phyloP scores from a whole-genome alignment of 306 rosid genomes.

The Argentina anserina region DNA sequence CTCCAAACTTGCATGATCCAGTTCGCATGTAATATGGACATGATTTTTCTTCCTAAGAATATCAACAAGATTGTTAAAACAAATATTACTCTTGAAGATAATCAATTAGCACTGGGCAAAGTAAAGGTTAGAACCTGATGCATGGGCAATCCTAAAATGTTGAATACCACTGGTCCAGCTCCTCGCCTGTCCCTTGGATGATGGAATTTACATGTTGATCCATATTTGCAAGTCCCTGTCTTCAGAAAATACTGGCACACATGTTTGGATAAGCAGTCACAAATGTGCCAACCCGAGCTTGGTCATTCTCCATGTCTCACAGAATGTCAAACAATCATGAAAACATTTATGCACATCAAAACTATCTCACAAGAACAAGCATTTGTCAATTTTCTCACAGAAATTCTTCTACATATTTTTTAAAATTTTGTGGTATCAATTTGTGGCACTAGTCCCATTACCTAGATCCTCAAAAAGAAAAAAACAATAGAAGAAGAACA shows the following conservation, averaged over 20 bases:
- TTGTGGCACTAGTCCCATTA: not conserved
- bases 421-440: not conserved
- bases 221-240: constrained; percentile 98
- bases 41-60: constrained; percentile 75
- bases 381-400: no score
- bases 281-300: constrained; percentile 4
- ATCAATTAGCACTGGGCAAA: constrained; percentile 3
- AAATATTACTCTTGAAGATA: not conserved
- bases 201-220: constrained; percentile 91
- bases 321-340: constrained; percentile 6
- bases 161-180: constrained; percentile 79
- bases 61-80: not conserved
- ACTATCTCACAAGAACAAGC: not conserved
- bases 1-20: constrained; percentile 85
- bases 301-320: constrained; percentile 9
- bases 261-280: constrained; percentile 20
- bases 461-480: not conserved
- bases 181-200: constrained; percentile 96
- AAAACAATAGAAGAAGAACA: no score
- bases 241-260: constrained; percentile 83
- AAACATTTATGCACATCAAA: not conserved
- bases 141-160: constrained; percentile 84
- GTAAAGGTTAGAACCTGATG: constrained; percentile 53
- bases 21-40: constrained; percentile 91
- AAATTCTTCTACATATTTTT: not conserved